Base-by-base conservation (phyloP, 768 basidiomycete species). In the Suillus hirtellus region DNA sequence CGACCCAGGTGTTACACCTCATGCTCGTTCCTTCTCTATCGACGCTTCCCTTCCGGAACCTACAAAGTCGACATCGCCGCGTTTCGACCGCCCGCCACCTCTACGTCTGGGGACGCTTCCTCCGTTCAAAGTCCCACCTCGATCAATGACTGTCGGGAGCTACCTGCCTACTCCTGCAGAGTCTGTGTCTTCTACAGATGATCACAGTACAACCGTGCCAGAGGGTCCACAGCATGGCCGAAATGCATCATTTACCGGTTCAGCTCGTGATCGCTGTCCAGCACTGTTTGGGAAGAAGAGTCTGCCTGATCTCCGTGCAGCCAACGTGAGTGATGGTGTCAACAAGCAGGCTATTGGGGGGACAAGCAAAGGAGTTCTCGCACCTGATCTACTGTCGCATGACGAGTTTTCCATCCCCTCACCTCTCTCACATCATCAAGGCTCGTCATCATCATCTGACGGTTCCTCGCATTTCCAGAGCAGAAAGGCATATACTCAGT, bases 301-400 rank as follows among this genome's bases (percentile, higher is more conserved):
- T 63, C 80, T 96, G 62, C 95, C 95, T 8, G 94, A 97, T 71
- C 78, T 96, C 54, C 84, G 90, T 34, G 84, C 77, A 17, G 77
- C 81, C 37, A 83, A 80, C 53, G 70, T 82, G 44, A 78, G 75
- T 78, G 64, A 69, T 63, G 66, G 66, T 63, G 60, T 63, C 52
- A 61, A 46, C 37, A 71, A 72, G 66, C 71, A 71, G 60, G 62
- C 66, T 60, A 71, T 72, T 17, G 75, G 76, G 35, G 63, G 71
- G 40, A 65, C 70, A 2, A 58, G 40, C 40, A 58, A 58, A 11
- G 56, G 38, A 58, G 6, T 19, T 10, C 4, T 42, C 17, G 15
- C 68, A 50, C 59, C 63, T 15, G 9, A 52, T 35, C 54, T 61
- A 54, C 50, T 65, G 24, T 70, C 66, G 37, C 64, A 60, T 56